phyloP scores from a whole-genome alignment of 208 protist species.

The Leishmania major region DNA sequence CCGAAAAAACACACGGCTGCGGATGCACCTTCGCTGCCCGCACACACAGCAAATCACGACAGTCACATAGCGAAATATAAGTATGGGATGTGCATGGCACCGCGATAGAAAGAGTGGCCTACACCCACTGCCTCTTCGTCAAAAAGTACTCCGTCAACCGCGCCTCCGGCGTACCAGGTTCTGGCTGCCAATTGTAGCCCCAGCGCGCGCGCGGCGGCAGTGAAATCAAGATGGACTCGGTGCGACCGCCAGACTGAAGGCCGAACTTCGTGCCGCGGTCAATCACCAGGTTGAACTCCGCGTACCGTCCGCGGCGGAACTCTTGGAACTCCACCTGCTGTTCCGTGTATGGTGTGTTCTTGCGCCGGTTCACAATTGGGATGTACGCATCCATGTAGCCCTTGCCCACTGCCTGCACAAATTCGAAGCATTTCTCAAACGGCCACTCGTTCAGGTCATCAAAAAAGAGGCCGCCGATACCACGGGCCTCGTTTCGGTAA shows the following conservation, averaged over 20 bases:
- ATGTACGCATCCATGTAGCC: conserved; percentile 67
- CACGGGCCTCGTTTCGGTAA: conserved; percentile 77
- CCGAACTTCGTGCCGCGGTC: conserved; percentile 89
- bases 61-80: background rate
- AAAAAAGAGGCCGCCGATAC: conserved; percentile 90
- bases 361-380: conserved; percentile 61
- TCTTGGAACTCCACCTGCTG: conserved; percentile 76
- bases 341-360: conserved; percentile 38
- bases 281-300: conserved; percentile 79
- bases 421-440: conserved; percentile 63
- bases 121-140: conserved; percentile 30
- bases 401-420: conserved; percentile 47
- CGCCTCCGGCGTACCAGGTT: conserved; percentile 32
- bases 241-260: conserved; percentile 76
- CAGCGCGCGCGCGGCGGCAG: conserved; percentile 59
- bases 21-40: background rate
- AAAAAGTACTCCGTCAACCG: conserved; percentile 41
- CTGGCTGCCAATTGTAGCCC: conserved; percentile 44
- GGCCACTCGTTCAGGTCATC: conserved; percentile 66
- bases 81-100: background rate
- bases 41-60: background rate
- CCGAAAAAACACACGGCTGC: background rate
- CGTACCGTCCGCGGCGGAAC: conserved; percentile 81
- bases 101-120: background rate
- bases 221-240: conserved; percentile 91